Evolutionary conservation across 1,139 yeast species (phyloP).

Genomic region (Kurtzmaniella quercitrusa): DNA sequence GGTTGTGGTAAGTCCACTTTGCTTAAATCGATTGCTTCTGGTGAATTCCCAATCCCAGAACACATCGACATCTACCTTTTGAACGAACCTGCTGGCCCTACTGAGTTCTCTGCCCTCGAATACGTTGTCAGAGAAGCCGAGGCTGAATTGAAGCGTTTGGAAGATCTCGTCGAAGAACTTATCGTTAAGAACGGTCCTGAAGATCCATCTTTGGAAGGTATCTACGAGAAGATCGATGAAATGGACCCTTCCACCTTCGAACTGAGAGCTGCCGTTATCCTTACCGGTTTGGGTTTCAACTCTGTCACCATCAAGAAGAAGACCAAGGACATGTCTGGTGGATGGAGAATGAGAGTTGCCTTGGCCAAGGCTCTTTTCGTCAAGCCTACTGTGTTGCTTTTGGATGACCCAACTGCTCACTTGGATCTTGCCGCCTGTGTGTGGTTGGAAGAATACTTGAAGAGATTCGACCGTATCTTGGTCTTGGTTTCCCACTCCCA

Average conservation of each 20-base stretch:
- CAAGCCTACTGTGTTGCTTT: conserved; percentile 84
- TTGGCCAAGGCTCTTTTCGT: conserved; percentile 84
- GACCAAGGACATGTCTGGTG: conserved; percentile 99
- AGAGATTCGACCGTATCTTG: conserved; percentile 88
- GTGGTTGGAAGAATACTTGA: conserved; percentile 97
- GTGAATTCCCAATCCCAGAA: conserved; percentile 95
- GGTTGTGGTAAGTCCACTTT: conserved; percentile 99
- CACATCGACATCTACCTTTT: conserved; percentile 85
- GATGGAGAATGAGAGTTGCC: conserved; percentile 93
- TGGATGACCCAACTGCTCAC: conserved; percentile 99
- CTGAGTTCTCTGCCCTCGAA: conserved; percentile 88
- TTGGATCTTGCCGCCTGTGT: conserved; percentile 99
- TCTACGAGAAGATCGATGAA: conserved; percentile 92
- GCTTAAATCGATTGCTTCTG: conserved; percentile 85
- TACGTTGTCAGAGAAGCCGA: conserved; percentile 98
- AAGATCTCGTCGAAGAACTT: conserved; percentile 84
- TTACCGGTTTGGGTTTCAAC: conserved; percentile 97
- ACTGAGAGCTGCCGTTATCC: conserved; percentile 90
- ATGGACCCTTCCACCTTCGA: conserved; percentile 97
- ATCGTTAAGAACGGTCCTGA: conserved; percentile 94
- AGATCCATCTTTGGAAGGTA: conserved; percentile 74
- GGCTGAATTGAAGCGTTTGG: conserved; percentile 83
- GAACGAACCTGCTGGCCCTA: conserved; percentile 96
- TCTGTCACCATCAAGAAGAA: conserved; percentile 70
- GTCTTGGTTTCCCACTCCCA: conserved; percentile 96